These are phyloP conservation scores for Fusarium piperis DNA, from an alignment of 2,329 filamentous ascomycete species.

Conservation along the genomic window DNA sequence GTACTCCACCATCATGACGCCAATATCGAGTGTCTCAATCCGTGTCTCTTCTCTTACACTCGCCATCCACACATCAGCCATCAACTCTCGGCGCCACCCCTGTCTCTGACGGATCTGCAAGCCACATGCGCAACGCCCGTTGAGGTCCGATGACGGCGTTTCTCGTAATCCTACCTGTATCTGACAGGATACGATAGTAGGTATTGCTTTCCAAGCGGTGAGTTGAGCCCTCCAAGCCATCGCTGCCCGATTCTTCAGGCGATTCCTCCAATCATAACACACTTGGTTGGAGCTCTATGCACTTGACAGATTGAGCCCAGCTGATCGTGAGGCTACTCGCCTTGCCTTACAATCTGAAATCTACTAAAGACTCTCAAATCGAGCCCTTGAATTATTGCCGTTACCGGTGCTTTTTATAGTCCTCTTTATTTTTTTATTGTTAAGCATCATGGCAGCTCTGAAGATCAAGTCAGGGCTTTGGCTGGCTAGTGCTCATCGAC, in stretches of 20 bases:
- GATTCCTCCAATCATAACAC: neutral
- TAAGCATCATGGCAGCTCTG: no score
- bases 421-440: no score
- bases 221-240: neutral
- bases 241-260: neutral
- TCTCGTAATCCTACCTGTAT: neutral
- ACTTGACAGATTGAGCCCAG: no score
- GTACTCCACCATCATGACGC: neutral
- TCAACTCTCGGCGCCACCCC: slow-evolving; percentile 7
- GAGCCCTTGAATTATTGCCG: no score
- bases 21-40: neutral
- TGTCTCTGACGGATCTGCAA: slow-evolving; percentile 3
- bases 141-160: neutral
- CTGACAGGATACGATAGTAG: neutral
- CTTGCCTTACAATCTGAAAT: no score
- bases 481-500: neutral
- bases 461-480: no score
- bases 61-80: neutral
- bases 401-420: no score
- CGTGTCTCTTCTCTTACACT: neutral
- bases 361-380: no score
- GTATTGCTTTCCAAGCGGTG: neutral
- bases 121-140: slow-evolving; percentile 1
- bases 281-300: neutral
- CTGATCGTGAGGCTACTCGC: no score